Evolutionary conservation across 257 asterid species (phyloP).

Genomic region (Nicotiana tomentosiformis): DNA sequence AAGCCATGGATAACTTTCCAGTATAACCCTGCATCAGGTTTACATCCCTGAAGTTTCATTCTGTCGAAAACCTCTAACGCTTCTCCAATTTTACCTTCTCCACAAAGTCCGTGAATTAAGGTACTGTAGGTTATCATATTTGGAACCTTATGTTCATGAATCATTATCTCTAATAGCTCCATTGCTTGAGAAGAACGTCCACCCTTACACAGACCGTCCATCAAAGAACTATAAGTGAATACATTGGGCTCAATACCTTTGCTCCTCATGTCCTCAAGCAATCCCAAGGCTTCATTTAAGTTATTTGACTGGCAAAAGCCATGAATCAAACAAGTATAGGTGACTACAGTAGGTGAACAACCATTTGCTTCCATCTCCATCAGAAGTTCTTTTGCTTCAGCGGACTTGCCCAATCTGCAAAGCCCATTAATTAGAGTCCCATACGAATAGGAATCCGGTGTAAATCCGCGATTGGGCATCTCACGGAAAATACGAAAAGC

Average conservation of each 20-base stretch:
- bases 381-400: constrained; percentile 81
- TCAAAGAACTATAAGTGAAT: constrained; percentile 73
- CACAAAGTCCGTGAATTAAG: constrained; percentile 61
- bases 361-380: constrained; percentile 69
- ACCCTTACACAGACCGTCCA: constrained; percentile 87
- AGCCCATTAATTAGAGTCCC: constrained; percentile 85
- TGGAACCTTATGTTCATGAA: constrained; percentile 36
- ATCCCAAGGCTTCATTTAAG: constrained; percentile 56
- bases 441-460: constrained; percentile 80
- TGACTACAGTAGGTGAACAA: constrained; percentile 70
- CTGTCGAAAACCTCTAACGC: constrained; percentile 78
- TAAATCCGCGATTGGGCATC: constrained; percentile 72
- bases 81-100: constrained; percentile 51
- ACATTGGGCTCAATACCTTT: constrained; percentile 75
- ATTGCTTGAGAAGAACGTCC: constrained; percentile 66
- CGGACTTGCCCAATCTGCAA: constrained; percentile 56
- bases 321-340: constrained; percentile 60
- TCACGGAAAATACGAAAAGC: constrained; percentile 65
- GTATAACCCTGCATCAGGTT: constrained; percentile 87
- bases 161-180: constrained; percentile 63
- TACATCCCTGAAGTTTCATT: constrained; percentile 87
- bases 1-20: constrained; percentile 56
- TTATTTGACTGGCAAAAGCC: constrained; percentile 61
- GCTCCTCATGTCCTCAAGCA: constrained; percentile 67
- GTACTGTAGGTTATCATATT: constrained; percentile 85